phyloP scores from a whole-genome alignment of 805 yeast genomes.

The Ogataea ramenticola region DNA sequence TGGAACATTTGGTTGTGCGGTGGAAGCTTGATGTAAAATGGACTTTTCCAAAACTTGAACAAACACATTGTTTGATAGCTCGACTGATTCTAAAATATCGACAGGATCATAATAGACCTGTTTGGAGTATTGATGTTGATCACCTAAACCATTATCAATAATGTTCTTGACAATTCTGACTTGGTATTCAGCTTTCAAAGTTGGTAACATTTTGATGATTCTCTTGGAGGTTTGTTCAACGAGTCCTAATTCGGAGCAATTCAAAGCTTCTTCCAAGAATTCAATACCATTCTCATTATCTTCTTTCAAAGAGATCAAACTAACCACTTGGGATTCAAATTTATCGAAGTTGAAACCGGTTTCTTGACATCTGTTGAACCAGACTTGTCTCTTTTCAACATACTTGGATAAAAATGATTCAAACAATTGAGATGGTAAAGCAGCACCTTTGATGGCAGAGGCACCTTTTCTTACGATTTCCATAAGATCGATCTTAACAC shows the following conservation, averaged over 20 bases:
- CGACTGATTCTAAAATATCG: constrained; percentile 45
- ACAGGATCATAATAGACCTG: constrained; percentile 41
- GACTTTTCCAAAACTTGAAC: constrained; percentile 49
- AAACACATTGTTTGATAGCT: constrained; percentile 50
- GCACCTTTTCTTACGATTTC: constrained; percentile 35
- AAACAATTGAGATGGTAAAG: constrained; percentile 40
- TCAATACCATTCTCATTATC: constrained; percentile 47
- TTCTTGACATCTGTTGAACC: constrained; percentile 35
- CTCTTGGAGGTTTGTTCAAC: constrained; percentile 44
- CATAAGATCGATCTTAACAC: constrained; percentile 46
- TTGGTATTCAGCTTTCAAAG: constrained; percentile 52
- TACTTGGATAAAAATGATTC: constrained; percentile 39
- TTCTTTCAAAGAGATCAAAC: constrained; percentile 58
- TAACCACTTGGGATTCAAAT: constrained; percentile 52
- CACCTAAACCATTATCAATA: constrained; percentile 37
- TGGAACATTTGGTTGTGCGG: constrained; percentile 33
- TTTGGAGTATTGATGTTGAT: constrained; percentile 27
- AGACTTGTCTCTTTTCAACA: constrained; percentile 35
- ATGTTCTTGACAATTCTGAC: constrained; percentile 50
- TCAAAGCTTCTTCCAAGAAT: constrained; percentile 51
- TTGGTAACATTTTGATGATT: constrained; percentile 46
- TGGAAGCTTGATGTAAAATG: constrained; percentile 19
- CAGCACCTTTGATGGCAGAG: constrained; percentile 32
- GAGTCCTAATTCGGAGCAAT: constrained; percentile 34
- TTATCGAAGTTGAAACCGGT: constrained; percentile 43